phyloP scores from a whole-genome alignment of 2,329 filamentous ascomycete species.

The Basipetospora sp. region DNA sequence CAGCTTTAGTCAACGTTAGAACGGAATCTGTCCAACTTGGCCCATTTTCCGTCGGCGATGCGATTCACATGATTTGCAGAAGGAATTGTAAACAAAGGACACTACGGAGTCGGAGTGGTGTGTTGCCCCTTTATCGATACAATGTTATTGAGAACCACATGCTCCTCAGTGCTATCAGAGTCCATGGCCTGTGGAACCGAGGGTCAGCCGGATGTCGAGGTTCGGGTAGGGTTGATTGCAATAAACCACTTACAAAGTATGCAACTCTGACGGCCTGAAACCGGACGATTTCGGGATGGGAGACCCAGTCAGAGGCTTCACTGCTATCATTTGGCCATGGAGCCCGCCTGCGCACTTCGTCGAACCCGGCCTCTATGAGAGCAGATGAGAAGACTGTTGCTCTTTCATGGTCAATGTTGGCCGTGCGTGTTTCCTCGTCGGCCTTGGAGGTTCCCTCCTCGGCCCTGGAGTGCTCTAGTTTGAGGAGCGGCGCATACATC shows the following conservation, averaged over 20 bases:
- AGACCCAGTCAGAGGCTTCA: slow-evolving; percentile 41
- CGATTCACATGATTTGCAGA: too few relatives aligned
- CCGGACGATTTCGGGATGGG: slow-evolving; percentile 58
- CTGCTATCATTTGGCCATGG: slow-evolving; percentile 72
- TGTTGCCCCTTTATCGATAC: slow-evolving; percentile 88
- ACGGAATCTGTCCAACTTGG: too few relatives aligned
- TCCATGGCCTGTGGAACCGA: slow-evolving; percentile 45
- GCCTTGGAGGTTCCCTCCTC: slow-evolving; percentile 67
- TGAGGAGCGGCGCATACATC: slow-evolving; percentile 72
- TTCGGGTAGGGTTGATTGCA: too few relatives aligned
- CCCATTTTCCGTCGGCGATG: too few relatives aligned
- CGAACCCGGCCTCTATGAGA: slow-evolving; percentile 68
- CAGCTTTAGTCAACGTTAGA: too few relatives aligned
- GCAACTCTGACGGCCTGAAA: slow-evolving; percentile 87
- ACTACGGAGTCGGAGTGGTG: too few relatives aligned
- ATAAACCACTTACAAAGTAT: slow-evolving; percentile 60
- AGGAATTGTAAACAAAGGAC: too few relatives aligned
- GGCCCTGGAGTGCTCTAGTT: slow-evolving; percentile 65
- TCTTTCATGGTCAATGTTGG: slow-evolving; percentile 71
- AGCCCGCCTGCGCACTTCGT: slow-evolving; percentile 56
- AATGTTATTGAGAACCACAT: slow-evolving; percentile 77
- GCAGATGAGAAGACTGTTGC: slow-evolving; percentile 68
- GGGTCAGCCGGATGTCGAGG: too few relatives aligned
- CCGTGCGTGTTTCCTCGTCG: slow-evolving; percentile 61
- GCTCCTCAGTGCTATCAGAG: slow-evolving; percentile 62